These are phyloP conservation scores for Rhodotorula sp. DNA, from an alignment of 1,284 basidiomycete species.

Conservation along the genomic window DNA sequence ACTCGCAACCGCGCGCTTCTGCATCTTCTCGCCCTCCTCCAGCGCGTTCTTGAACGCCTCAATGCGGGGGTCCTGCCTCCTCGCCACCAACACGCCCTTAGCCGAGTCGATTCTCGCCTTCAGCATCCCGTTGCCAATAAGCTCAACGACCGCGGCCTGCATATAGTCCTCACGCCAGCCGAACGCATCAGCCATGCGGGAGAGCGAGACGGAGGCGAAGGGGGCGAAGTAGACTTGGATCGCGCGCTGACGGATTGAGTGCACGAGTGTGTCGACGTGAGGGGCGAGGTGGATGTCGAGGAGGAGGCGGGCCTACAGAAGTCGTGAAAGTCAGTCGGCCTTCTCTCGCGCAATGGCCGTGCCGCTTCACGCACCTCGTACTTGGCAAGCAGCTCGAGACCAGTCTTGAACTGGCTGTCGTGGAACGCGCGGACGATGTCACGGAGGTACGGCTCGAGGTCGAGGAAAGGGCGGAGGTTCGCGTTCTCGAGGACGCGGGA, in stretches of 20 bases:
- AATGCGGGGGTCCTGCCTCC: slow-evolving; percentile 17
- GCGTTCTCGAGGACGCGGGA: slow-evolving; percentile 64
- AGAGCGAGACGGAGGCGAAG: slow-evolving; percentile 72
- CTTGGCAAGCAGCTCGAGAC: slow-evolving; percentile 66
- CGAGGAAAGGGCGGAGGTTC: slow-evolving; percentile 70
- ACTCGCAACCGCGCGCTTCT: slow-evolving; percentile 67
- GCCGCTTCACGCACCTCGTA: slow-evolving; percentile 60
- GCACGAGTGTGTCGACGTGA: slow-evolving; percentile 62
- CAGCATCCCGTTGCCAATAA: slow-evolving; percentile 72
- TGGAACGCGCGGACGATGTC: slow-evolving; percentile 79
- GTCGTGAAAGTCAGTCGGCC: neutral
- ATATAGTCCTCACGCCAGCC: slow-evolving; percentile 71
- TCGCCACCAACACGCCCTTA: slow-evolving; percentile 60
- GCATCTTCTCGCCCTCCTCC: slow-evolving; percentile 65
- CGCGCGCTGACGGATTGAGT: slow-evolving; percentile 65
- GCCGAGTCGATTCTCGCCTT: slow-evolving; percentile 74
- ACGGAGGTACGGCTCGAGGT: slow-evolving; percentile 77
- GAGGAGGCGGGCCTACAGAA: slow-evolving; percentile 62
- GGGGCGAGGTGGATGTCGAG: slow-evolving; percentile 69
- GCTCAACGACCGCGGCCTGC: slow-evolving; percentile 64
- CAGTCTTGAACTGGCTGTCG: slow-evolving; percentile 73
- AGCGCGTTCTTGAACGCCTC: slow-evolving; percentile 63
- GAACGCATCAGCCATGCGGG: slow-evolving; percentile 75
- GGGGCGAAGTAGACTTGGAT: slow-evolving; percentile 82
- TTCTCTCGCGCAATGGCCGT: neutral